Base-by-base conservation (phyloP, 148 eudicot genomes). In the Nyssa sinensis region DNA sequence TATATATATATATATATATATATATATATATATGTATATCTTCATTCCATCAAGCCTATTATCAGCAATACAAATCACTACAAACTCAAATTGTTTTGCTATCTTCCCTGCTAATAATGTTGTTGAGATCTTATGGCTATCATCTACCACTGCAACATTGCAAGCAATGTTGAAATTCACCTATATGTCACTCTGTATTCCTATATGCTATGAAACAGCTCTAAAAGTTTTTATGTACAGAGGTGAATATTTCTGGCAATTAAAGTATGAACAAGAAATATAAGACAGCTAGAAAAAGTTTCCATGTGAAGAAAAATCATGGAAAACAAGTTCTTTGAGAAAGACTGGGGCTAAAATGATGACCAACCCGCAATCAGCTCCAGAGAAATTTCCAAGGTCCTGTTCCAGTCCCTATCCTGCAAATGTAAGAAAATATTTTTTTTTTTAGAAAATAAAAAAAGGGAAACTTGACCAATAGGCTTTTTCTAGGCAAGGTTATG, bases 371-470 rank as follows among this genome's bases (percentile, higher is more conserved):
- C 17, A 29, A 21, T 83, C 77, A 82, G 76, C 77, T 86, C 78
- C 84, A 83, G 8, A 92, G 90, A 78, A 85, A 88, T 11, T 69
- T 67, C 97, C 97, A 90, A 28, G 94, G 92, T 74, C 94, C 94
- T 29, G 89, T 81, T 81, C 87, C 86, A 62, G 91, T 88, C 23
- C 93, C 94, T 73, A 88, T 87, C 86, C 94, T 92, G 91, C 85
- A 85, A 64, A 39, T 44, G 51, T 14, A 44, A 6, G 12, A 0
- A 12, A 12, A 44, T n/a, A n/a, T n/a, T n/a, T n/a, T n/a, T n/a
- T n/a, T n/a, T n/a, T n/a, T n/a, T n/a, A n/a, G n/a, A n/a, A n/a
- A n/a, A n/a, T n/a, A n/a, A n/a, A n/a, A n/a, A 37, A 8, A 3
- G 41, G 41, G 4, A 37, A 37, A 37, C 4, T 37, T 37, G 41